Evolutionary conservation across 164 flowering plant species (phyloP).

Genomic region (Echeveria elegans): DNA sequence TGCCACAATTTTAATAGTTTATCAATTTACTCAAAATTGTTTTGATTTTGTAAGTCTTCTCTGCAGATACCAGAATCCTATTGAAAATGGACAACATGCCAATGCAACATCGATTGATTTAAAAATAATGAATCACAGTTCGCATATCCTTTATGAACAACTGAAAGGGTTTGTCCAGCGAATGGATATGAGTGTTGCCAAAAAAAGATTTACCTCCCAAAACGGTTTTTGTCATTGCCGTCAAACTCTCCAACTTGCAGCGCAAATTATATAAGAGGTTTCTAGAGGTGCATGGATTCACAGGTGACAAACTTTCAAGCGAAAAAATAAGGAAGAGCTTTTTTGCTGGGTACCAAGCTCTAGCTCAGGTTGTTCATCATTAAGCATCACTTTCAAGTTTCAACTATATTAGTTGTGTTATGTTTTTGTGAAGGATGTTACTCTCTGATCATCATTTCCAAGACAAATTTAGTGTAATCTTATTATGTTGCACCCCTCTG

Average conservation of each 20-base stretch:
- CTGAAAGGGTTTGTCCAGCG: conserved; percentile 96
- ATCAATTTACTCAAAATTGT: conserved; percentile 2
- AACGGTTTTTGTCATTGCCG: conserved; percentile 87
- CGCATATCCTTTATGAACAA: conserved; percentile 94
- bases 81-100: conserved; percentile 92
- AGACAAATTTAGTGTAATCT: neutral
- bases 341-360: conserved; percentile 91
- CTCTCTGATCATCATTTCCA: neutral
- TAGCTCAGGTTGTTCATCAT: conserved; percentile 65
- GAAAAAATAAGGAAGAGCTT: conserved; percentile 62
- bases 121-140: conserved; percentile 92
- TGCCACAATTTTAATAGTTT: conserved; percentile 1
- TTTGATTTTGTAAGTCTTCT: conserved; percentile 9
- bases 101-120: conserved; percentile 87
- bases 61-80: conserved; percentile 94
- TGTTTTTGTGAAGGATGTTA: neutral
- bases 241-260: conserved; percentile 84
- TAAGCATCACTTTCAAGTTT: neutral
- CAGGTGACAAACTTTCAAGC: conserved; percentile 39
- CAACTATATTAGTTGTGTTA: neutral
- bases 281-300: conserved; percentile 83
- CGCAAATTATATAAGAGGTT: conserved; percentile 77
- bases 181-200: conserved; percentile 91
- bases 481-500: conserved; percentile 6
- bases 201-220: conserved; percentile 95